phyloP scores from a whole-genome alignment of 2,329 filamentous ascomycete species.

The Hymenoscyphus fructigenus region DNA sequence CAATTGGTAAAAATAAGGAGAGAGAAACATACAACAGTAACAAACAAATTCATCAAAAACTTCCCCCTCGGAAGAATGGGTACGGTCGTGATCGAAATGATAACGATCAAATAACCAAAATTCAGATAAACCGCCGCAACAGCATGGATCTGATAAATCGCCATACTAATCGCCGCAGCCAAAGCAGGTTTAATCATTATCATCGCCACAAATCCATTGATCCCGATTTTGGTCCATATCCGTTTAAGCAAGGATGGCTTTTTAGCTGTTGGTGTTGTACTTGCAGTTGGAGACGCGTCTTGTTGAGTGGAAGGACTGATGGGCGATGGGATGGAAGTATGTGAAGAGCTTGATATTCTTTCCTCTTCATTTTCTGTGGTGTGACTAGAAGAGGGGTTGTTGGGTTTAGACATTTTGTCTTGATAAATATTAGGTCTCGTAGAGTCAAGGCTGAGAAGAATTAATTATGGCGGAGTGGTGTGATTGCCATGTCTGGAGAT shows the following conservation, averaged over 20 bases:
- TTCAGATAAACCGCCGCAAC: constrained; percentile 26
- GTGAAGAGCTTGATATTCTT: neutral
- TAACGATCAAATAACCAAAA: constrained; percentile 54
- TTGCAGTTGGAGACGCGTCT: constrained; percentile 5
- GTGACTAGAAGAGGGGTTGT: too few relatives aligned
- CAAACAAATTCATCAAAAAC: constrained; percentile 58
- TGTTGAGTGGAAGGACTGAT: neutral
- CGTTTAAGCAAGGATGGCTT: constrained; percentile 14
- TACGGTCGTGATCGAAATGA: constrained; percentile 63
- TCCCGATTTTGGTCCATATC: constrained; percentile 20
- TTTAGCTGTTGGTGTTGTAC: constrained; percentile 9
- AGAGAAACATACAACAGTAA: constrained; percentile 22
- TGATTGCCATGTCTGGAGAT: too few relatives aligned
- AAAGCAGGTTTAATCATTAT: constrained; percentile 27
- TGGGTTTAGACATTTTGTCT: too few relatives aligned
- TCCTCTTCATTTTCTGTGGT: neutral
- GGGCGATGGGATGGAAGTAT: neutral
- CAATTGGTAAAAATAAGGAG: too few relatives aligned
- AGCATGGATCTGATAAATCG: constrained; percentile 20
- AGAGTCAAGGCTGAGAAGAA: too few relatives aligned
- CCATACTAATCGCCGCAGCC: constrained; percentile 22
- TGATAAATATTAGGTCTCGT: too few relatives aligned
- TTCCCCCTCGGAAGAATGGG: constrained; percentile 69
- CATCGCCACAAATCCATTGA: constrained; percentile 20
- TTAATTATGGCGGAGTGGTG: too few relatives aligned